phyloP scores from a whole-genome alignment of 306 rosid genomes.

The Cucurbita maxima region DNA sequence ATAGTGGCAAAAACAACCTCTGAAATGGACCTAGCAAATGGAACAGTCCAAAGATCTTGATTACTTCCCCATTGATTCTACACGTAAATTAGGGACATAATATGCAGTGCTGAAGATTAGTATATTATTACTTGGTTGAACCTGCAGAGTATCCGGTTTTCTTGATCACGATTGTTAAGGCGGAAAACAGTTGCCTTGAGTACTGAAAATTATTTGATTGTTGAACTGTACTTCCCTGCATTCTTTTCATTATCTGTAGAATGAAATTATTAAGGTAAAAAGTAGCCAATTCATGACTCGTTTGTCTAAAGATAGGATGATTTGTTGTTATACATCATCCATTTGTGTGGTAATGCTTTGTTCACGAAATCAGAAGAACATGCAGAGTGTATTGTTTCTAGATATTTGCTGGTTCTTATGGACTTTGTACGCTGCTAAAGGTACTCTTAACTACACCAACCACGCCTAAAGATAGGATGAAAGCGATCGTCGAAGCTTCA shows the following conservation, averaged over 20 bases:
- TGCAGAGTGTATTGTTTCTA: neutral
- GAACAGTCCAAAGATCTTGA: neutral
- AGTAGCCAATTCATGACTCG: neutral
- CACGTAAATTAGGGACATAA: neutral
- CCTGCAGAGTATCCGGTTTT: neutral
- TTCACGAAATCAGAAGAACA: neutral
- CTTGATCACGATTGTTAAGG: neutral
- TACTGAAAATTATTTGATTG: neutral
- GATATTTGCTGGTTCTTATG: neutral
- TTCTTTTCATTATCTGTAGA: neutral
- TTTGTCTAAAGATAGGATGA: neutral
- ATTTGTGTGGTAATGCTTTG: neutral
- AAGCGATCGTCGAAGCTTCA: conserved; percentile 66
- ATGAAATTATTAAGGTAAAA: neutral
- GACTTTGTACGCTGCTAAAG: conserved; percentile 16
- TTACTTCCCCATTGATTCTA: neutral
- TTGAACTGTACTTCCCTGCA: neutral
- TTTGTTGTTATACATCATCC: neutral
- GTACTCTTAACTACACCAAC: conserved; percentile 89
- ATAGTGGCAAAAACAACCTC: neutral
- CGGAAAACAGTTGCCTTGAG: neutral
- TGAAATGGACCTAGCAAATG: neutral
- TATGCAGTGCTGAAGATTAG: neutral
- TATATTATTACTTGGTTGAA: neutral
- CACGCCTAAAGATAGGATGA: conserved; percentile 64